These are phyloP conservation scores for Cichorium intybus DNA, from an alignment of 140 eudicot genomes.

Conservation along the genomic window DNA sequence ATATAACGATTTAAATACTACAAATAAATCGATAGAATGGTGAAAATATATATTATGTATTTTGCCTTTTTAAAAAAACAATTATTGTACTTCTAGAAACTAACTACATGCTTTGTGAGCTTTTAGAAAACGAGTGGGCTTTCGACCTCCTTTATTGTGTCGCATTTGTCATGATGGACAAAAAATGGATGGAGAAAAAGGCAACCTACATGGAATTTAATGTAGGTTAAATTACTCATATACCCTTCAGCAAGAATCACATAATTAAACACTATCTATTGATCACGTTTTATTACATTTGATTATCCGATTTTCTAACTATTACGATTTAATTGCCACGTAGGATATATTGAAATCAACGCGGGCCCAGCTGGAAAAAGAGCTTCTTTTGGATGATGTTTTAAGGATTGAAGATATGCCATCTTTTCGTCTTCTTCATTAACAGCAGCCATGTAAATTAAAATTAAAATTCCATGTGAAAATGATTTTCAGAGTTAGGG, in stretches of 20 bases:
- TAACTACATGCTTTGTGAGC: constrained; percentile 15
- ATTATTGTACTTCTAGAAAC: background rate
- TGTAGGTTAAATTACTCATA: constrained; percentile 65
- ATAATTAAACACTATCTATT: no score
- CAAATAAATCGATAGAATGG: background rate
- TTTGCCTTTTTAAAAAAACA: no score
- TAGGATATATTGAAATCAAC: constrained; percentile 64
- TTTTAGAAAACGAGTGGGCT: constrained; percentile 89
- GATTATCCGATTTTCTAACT: no score
- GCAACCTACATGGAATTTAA: constrained; percentile 96
- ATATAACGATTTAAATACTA: no score
- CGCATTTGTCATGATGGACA: constrained; percentile 83
- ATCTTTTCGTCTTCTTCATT: constrained; percentile 65
- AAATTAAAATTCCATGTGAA: background rate
- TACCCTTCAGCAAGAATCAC: no score
- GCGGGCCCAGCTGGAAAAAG: constrained; percentile 71
- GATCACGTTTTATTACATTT: no score
- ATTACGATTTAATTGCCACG: constrained; percentile 5
- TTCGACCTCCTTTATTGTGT: constrained; percentile 86
- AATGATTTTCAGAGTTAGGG: constrained; percentile 15
- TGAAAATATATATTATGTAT: background rate
- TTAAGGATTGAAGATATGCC: constrained; percentile 87
- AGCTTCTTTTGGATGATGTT: constrained; percentile 75
- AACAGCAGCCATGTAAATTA: constrained; percentile 19
- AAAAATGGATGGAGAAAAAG: constrained; percentile 69